phyloP scores from a whole-genome alignment of 1,139 yeast species.

The Candida sanyaensis region DNA sequence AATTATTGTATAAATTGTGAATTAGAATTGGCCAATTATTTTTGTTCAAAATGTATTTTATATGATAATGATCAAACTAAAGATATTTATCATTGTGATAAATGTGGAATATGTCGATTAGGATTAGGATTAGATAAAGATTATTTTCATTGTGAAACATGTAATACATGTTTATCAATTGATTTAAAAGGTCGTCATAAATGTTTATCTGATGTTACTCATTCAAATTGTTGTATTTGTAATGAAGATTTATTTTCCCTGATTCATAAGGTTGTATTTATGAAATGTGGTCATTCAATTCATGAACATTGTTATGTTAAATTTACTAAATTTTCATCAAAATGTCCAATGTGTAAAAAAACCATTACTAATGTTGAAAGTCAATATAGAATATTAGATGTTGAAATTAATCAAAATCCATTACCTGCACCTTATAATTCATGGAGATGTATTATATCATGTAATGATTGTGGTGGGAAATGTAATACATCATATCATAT shows the following conservation, averaged over 20 bases:
- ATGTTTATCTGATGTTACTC: conserved; percentile 85
- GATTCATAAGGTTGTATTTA: conserved; percentile 82
- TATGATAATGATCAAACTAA: conserved; percentile 83
- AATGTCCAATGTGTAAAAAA: conserved; percentile 88
- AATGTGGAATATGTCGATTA: conserved; percentile 89
- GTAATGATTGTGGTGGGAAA: conserved; percentile 90
- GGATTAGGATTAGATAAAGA: conserved; percentile 89
- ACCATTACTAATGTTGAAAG: conserved; percentile 86
- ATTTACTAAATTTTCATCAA: conserved; percentile 76
- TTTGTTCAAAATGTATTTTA: conserved; percentile 73
- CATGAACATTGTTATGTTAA: conserved; percentile 85
- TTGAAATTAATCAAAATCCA: conserved; percentile 74
- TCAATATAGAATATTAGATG: conserved; percentile 81
- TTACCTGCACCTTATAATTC: conserved; percentile 76
- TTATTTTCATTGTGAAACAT: conserved; percentile 87
- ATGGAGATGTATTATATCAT: conserved; percentile 78
- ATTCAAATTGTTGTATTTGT: conserved; percentile 91
- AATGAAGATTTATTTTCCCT: conserved; percentile 89
- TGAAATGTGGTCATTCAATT: conserved; percentile 94
- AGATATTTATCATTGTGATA: conserved; percentile 87
- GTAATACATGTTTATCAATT: conserved; percentile 86
- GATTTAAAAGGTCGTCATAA: conserved; percentile 76
- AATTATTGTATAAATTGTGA: conserved; percentile 71
- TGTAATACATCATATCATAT: conserved; percentile 78
- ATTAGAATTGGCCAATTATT: conserved; percentile 68